Evolutionary conservation across 805 yeast genomes (phyloP), one percentile per base, ranked within the genome.

Genomic region (Cephaloascus albidus): DNA sequence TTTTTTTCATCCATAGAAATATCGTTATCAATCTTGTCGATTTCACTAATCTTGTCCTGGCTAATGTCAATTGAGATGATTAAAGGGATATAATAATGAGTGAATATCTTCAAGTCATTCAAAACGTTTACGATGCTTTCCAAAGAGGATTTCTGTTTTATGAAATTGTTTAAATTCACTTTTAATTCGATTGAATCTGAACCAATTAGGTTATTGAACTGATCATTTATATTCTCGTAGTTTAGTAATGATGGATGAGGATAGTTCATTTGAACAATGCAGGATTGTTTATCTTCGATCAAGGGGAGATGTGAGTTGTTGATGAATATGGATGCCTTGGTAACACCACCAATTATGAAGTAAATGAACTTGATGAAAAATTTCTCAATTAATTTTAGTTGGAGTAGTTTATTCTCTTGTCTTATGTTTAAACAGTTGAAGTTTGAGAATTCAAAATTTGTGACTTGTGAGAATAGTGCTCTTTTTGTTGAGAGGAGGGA

Each of bases 151-250:
- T 19, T 37, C 36, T 30, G 42, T 30, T 18, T 37, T 33, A 14
- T 40, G 27, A 4, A 41, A 15, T 3, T 36, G 26, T 12, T 33
- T 18, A 45, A 33, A 38, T 43, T 43, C 14, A 47, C 33, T 16
- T 31, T 34, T 8, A 47, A 18, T 16, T 47, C 47, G 12, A 47
- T 35, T 15, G 43, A 30, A 36, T 47, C 50, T 19, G 40, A 38
- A 2, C 50, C 50, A 28, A 33, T 28, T 19, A 41, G 27, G 14
- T 12, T 23, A 23, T 23, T 23, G 28, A 23, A 23, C 12, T 23
- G 10, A 12, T 8, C 28, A 12, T 6, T 23, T 6, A 12, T 23
- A 23, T 23, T 23, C n/a, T n/a, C n/a, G n/a, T n/a, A n/a, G n/a
- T n/a, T n/a, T n/a, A n/a, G n/a, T n/a, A n/a, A n/a, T n/a, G n/a